A percentile compares a stretch with the other conserved stretches of the same genome.
phyloP scores from a whole-genome alignment of 2,329 filamentous ascomycete genomes.

The Trichophaea hybrida region DNA sequence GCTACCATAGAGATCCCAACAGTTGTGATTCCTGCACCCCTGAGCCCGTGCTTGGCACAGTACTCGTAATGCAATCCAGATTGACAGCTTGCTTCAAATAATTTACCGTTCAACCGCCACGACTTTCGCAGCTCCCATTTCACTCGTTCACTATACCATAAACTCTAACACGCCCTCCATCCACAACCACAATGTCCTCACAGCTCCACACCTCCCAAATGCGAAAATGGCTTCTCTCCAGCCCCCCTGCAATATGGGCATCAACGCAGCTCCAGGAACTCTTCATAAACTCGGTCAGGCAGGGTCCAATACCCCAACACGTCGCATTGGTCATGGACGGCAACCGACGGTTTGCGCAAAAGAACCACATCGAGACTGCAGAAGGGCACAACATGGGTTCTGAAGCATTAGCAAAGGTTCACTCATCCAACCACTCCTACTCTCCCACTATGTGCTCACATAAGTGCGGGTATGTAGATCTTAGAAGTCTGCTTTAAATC shows the following conservation, averaged over 20 bases:
- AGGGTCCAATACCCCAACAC: slow-evolving; percentile 86
- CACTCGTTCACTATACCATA: too few relatives aligned
- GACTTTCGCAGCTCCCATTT: too few relatives aligned
- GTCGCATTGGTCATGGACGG: slow-evolving; percentile 99
- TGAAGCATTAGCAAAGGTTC: slow-evolving; percentile 75
- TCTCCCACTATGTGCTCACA: not conserved
- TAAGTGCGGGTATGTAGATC: slow-evolving; percentile 41
- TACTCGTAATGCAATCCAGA: too few relatives aligned
- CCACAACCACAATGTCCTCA: slow-evolving; percentile 1
- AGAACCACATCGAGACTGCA: slow-evolving; percentile 84
- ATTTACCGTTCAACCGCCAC: too few relatives aligned
- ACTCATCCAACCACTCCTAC: slow-evolving; percentile 29
- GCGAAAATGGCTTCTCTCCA: slow-evolving; percentile 61
- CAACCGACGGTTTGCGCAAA: slow-evolving; percentile 81
- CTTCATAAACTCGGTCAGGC: slow-evolving; percentile 72
- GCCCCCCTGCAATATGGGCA: slow-evolving; percentile 84
- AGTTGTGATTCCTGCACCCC: too few relatives aligned
- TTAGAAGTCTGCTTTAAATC: slow-evolving; percentile 97
- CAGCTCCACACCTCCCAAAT: slow-evolving; percentile 22
- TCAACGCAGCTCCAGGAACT: slow-evolving; percentile 64
- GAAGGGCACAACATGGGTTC: slow-evolving; percentile 94
- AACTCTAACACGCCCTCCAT: not conserved
- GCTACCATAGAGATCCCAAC: too few relatives aligned
- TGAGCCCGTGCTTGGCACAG: too few relatives aligned
- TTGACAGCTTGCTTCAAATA: too few relatives aligned